Conservation (phyloP, 257 asterid species). For the Sherardia arvensis region DNA sequence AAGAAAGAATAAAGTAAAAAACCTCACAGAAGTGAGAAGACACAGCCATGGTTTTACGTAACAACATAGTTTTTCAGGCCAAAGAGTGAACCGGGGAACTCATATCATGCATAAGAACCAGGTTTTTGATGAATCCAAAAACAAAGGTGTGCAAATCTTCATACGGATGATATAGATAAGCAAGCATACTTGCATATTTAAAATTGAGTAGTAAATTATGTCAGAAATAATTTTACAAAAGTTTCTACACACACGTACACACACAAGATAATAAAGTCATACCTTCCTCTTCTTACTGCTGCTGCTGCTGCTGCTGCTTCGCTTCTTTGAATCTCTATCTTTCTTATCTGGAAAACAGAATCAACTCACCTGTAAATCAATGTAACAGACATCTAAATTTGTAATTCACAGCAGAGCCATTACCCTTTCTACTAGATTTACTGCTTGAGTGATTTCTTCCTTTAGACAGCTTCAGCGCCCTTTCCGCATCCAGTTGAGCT, state of each 20-base stretch:
- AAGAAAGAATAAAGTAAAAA: not conserved
- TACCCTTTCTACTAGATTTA: conserved; percentile 68
- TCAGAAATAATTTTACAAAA: not conserved
- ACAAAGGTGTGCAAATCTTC: not conserved
- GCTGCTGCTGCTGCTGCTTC: conserved; percentile 58
- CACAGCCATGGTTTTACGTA: too few relatives aligned
- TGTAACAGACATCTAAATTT: conserved; percentile 3
- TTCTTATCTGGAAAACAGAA: conserved; percentile 52
- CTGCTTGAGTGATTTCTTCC: conserved; percentile 83
- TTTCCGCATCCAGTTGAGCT: conserved; percentile 97
- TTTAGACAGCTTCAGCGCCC: conserved; percentile 71
- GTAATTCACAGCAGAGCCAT: conserved; percentile 4
- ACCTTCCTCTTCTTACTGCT: conserved; percentile 76
- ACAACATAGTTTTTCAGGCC: too few relatives aligned
- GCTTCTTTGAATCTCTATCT: conserved; percentile 75
- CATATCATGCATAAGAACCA: not conserved
- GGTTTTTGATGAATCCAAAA: not conserved
- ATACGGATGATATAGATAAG: not conserved
- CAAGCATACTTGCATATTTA: not conserved
- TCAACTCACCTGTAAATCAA: conserved; percentile 7
- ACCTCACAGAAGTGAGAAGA: not conserved
- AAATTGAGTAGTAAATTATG: not conserved
- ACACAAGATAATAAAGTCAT: conserved; percentile 10
- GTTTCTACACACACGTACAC: not conserved
- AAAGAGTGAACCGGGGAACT: not conserved